Evolutionary conservation across 202 grass and related monocot species (phyloP), one percentile per base, ranked within the genome.

Genomic region (Carex arenaria): DNA sequence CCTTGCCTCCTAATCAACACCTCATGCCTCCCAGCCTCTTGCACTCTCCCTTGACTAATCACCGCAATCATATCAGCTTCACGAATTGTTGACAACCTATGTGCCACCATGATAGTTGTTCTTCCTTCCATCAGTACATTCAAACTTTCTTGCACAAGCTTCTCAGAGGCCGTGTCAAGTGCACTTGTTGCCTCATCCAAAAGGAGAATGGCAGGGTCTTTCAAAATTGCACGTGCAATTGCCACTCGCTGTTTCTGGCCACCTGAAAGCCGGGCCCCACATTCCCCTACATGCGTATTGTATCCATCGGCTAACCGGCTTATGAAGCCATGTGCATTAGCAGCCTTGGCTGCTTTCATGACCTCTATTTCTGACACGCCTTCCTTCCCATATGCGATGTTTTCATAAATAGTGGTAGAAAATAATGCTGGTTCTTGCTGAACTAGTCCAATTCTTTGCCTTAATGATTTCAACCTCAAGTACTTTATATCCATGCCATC

Each of bases 171-270:
- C 13, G 83, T 86, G 83, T 93, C 94, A 56, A 97, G 82, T 36
- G 90, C 93, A 15, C 90, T 95, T 57, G 90, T 90, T 32, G 93
- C 90, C 88, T 95, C 90, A 75, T 95, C 88, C 42, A 95, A 86
- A 36, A 95, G 82, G 69, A 95, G 73, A 74, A 95, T 92, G 40
- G 31, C 83, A 4, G 88, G 90, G 67, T 92, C 75, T 84, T 94
- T 94, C n/a, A 92, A 67, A 72, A 92, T 94, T 54, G 88, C 92
- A 74, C 90, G 82, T 61, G 92, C 90, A 74, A 94, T 92, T 61
- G 90, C 90, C 74, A 94, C 91, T 66, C 90, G 89, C 65, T 94
- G 92, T 52, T 94, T 94, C 61, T 94, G 92, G 14, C 93, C 91
- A 38, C 91, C 91, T 7, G 91, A 97, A 20, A 97, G 75, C 5